Evolutionary conservation across 768 basidiomycete genomes (phyloP).

Genomic region (Exsudoporus frostii): DNA sequence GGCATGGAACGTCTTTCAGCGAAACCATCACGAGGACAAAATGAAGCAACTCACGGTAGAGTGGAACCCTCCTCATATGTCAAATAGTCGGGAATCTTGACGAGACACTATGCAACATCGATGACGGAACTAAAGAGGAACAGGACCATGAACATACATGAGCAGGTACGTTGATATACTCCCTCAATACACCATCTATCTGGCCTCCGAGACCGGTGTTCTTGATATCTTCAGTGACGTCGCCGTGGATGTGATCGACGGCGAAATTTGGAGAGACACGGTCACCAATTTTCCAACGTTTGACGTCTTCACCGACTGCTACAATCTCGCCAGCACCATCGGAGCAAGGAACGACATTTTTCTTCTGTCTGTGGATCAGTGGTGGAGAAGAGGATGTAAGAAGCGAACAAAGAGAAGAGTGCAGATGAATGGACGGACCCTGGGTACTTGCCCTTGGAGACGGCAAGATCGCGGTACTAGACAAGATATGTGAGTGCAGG

Average conservation of each 20-base stretch:
- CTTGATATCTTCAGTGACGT: conserved; percentile 35
- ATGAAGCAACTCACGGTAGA: conserved; percentile 42
- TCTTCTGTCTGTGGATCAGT: conserved; percentile 18
- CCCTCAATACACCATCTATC: conserved; percentile 50
- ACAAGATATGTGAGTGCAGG: background rate
- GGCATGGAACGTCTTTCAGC: background rate
- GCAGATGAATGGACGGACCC: conserved; percentile 21
- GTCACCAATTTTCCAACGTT: conserved; percentile 52
- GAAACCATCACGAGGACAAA: background rate
- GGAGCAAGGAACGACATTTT: conserved; percentile 35
- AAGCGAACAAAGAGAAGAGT: conserved; percentile 25
- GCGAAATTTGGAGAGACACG: conserved; percentile 55
- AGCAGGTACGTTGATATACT: conserved; percentile 51
- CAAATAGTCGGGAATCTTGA: conserved; percentile 53
- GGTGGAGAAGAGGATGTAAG: conserved; percentile 23
- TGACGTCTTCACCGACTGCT: conserved; percentile 39
- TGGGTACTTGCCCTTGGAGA: conserved; percentile 40
- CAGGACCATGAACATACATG: conserved; percentile 28
- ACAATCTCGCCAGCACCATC: conserved; percentile 60
- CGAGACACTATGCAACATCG: conserved; percentile 37
- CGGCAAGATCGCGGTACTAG: conserved; percentile 49
- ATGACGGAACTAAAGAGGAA: background rate
- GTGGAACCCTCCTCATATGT: conserved; percentile 64
- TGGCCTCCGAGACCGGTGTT: conserved; percentile 43
- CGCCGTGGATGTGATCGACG: conserved; percentile 46